These are phyloP conservation scores for Russula vinacea DNA, from an alignment of 768 basidiomycete species.

Conservation along the genomic window DNA sequence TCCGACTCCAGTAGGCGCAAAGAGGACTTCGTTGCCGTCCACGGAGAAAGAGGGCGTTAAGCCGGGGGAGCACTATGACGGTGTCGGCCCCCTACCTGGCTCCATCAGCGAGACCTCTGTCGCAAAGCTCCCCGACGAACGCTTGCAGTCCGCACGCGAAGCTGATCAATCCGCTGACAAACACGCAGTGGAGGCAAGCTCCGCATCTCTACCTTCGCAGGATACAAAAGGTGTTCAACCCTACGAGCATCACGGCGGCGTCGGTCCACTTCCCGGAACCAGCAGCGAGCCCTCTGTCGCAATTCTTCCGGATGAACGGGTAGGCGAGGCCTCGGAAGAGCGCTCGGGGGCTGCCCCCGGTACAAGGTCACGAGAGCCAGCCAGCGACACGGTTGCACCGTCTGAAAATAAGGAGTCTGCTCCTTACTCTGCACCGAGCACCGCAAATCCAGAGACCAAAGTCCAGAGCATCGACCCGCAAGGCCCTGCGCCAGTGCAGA, in stretches of 20 bases:
- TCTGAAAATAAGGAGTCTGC: neutral
- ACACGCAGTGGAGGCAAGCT: neutral
- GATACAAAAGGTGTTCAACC: slow-evolving; percentile 37
- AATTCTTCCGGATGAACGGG: slow-evolving; percentile 45
- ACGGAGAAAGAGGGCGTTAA: slow-evolving; percentile 36
- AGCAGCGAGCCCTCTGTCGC: slow-evolving; percentile 45
- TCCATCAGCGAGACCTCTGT: slow-evolving; percentile 45
- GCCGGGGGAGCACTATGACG: slow-evolving; percentile 38
- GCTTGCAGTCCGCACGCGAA: slow-evolving; percentile 23
- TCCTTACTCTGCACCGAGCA: neutral
- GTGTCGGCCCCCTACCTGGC: slow-evolving; percentile 52
- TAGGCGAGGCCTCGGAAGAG: neutral
- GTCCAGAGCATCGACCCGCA: neutral
- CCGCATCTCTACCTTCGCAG: slow-evolving; percentile 38
- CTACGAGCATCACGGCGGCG: slow-evolving; percentile 39
- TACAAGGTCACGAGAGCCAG: neutral
- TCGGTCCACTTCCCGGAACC: slow-evolving; percentile 49
- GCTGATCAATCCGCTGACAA: neutral
- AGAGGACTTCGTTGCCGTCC: slow-evolving; percentile 39
- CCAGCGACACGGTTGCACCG: neutral
- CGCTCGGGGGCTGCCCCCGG: neutral
- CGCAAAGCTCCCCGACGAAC: slow-evolving; percentile 50
- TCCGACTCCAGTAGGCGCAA: neutral
- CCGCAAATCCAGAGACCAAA: neutral
- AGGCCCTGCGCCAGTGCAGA: neutral